Evolutionary conservation across 768 basidiomycete genomes (phyloP).

Genomic region (Cyathus striatus): DNA sequence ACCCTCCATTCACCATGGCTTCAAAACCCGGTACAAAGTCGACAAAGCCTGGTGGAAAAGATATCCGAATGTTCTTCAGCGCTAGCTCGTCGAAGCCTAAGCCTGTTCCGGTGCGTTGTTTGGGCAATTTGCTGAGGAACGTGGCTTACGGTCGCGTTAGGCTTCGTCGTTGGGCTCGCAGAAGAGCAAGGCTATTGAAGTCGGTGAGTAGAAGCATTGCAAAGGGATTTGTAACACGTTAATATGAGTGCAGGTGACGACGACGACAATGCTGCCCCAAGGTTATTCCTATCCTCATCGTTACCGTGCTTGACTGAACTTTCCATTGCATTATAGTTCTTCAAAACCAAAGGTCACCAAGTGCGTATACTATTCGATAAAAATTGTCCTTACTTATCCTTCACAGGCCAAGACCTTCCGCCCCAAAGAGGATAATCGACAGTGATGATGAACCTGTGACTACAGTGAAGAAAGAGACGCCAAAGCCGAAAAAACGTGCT

Average conservation of each 20-base stretch:
- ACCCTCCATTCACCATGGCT: too few species aligned
- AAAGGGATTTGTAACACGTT: background rate
- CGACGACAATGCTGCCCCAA: slow-evolving; percentile 2
- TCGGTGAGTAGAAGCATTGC: slow-evolving; percentile 13
- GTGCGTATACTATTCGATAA: background rate
- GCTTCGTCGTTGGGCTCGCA: slow-evolving; percentile 7
- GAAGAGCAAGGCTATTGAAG: slow-evolving; percentile 20
- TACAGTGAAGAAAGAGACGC: slow-evolving; percentile 4
- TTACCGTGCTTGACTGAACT: background rate
- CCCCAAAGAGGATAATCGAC: slow-evolving; percentile 11
- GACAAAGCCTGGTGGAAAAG: slow-evolving; percentile 23
- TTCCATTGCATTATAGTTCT: background rate
- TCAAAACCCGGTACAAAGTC: too few species aligned
- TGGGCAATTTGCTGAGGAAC: background rate
- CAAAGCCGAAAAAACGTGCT: slow-evolving; percentile 25
- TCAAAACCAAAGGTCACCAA: background rate
- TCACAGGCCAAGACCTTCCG: background rate
- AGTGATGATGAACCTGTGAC: slow-evolving; percentile 15
- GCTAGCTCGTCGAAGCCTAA: background rate
- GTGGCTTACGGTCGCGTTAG: background rate
- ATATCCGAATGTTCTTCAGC: slow-evolving; percentile 34
- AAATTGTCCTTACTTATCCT: background rate
- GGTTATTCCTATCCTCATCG: background rate
- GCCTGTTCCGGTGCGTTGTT: background rate
- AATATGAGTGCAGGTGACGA: slow-evolving; percentile 11